Conservation (phyloP, 1,139 yeast genomes). For the Blastobotrys elegans region DNA sequence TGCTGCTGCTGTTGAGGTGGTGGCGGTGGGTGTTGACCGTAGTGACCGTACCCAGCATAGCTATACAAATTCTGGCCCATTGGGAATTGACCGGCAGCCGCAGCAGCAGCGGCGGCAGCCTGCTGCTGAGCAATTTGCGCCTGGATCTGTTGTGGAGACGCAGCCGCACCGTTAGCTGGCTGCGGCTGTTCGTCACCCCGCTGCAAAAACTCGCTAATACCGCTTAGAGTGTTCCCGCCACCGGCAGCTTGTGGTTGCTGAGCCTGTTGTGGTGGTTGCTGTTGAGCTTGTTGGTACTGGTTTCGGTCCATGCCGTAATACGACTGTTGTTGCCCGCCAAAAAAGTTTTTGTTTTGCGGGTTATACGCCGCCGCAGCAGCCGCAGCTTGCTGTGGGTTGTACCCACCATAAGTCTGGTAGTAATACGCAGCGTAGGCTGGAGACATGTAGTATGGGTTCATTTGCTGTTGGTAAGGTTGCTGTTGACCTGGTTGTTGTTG, state of each 20-base stretch:
- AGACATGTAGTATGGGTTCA: conserved; percentile 28
- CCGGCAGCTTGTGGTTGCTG: conserved; percentile 20
- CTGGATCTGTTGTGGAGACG: conserved; percentile 25
- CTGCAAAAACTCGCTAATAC: conserved; percentile 34
- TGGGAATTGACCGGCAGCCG: conserved; percentile 25
- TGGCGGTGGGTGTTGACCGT: conserved; percentile 18
- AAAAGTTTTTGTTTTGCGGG: conserved; percentile 25
- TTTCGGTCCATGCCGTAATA: conserved; percentile 23
- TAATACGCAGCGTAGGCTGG: conserved; percentile 32
- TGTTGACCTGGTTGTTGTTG: conserved; percentile 14
- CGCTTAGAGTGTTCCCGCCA: conserved; percentile 24
- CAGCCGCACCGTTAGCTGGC: conserved; percentile 26
- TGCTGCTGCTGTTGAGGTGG: conserved; percentile 14
- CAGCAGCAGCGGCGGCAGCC: conserved; percentile 18
- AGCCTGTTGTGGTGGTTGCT: conserved; percentile 18
- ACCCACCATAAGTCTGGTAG: conserved; percentile 30
- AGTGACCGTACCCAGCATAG: conserved; percentile 32
- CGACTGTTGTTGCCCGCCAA: conserved; percentile 25
- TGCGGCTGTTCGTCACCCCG: conserved; percentile 28
- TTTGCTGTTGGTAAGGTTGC: conserved; percentile 18
- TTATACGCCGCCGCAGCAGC: conserved; percentile 22
- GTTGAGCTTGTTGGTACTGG: conserved; percentile 22
- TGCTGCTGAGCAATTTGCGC: conserved; percentile 14
- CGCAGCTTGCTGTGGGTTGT: conserved; percentile 27
- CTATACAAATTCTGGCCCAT: conserved; percentile 30